Conservation (phyloP, 2,329 filamentous ascomycete genomes). For the Balansia obtecta region DNA sequence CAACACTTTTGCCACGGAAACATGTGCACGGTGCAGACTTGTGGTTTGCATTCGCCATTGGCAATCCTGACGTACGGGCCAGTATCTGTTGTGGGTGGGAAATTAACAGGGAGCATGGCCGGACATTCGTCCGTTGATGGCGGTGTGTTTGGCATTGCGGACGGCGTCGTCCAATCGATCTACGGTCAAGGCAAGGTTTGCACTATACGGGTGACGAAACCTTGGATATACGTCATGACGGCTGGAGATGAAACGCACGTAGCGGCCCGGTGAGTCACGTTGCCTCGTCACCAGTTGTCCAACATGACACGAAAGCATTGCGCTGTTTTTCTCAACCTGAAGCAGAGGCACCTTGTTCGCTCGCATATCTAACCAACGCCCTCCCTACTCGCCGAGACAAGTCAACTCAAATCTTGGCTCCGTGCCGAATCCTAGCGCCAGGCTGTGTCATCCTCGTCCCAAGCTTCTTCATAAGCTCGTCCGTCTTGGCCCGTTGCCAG, state of each 20-base stretch:
- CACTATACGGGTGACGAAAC: background rate
- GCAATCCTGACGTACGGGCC: background rate
- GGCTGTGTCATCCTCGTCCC: slow-evolving; percentile 32
- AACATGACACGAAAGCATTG: background rate
- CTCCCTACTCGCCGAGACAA: background rate
- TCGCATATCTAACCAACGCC: no score
- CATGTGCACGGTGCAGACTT: background rate
- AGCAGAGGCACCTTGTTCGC: background rate
- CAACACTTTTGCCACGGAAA: background rate
- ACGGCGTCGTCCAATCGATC: background rate
- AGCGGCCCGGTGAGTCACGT: background rate
- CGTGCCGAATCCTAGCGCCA: slow-evolving; percentile 36
- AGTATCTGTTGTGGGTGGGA: background rate
- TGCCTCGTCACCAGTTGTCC: background rate
- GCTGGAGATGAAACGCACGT: no score
- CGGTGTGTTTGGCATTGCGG: slow-evolving; percentile 4
- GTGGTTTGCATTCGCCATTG: background rate
- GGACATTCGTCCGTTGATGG: background rate
- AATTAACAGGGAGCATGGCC: no score
- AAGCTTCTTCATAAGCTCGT: slow-evolving; percentile 52
- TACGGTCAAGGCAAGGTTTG: background rate
- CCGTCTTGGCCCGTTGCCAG: slow-evolving; percentile 51
- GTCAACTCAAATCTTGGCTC: slow-evolving; percentile 30
- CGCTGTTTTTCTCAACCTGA: background rate
- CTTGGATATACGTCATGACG: background rate